These are phyloP conservation scores for Hortiboletus flavorubellus DNA, from an alignment of 768 basidiomycete genomes.

Conservation along the genomic window DNA sequence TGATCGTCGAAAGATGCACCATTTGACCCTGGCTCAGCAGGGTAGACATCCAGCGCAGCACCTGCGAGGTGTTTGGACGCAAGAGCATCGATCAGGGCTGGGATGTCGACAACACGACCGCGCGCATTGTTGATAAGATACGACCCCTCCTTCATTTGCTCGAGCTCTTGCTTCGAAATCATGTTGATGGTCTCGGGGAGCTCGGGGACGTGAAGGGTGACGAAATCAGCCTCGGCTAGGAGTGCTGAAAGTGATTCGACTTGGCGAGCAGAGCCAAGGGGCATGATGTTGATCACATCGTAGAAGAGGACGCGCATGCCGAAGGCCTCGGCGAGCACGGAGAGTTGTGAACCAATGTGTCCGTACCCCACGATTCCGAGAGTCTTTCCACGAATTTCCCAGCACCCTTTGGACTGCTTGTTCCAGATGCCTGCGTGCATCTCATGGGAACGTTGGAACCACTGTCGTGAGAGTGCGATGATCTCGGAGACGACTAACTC, in stretches of 20 bases:
- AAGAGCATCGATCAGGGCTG: slow-evolving; percentile 78
- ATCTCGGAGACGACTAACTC: slow-evolving; percentile 96
- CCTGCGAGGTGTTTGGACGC: slow-evolving; percentile 84
- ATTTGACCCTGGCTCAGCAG: slow-evolving; percentile 88
- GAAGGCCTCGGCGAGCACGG: slow-evolving; percentile 93
- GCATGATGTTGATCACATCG: slow-evolving; percentile 97
- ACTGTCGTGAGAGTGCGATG: slow-evolving; percentile 90
- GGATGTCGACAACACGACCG: slow-evolving; percentile 93
- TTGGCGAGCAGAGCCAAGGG: slow-evolving; percentile 90
- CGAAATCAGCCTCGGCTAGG: slow-evolving; percentile 81
- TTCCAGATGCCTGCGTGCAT: slow-evolving; percentile 93
- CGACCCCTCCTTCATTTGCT: slow-evolving; percentile 90
- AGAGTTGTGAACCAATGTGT: slow-evolving; percentile 96
- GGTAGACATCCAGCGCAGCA: slow-evolving; percentile 93
- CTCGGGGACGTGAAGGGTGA: slow-evolving; percentile 96
- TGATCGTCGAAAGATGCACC: slow-evolving; percentile 87
- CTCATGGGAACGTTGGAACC: slow-evolving; percentile 85
- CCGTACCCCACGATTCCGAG: slow-evolving; percentile 98
- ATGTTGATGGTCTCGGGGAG: slow-evolving; percentile 94
- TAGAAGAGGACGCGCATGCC: slow-evolving; percentile 95
- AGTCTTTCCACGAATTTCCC: slow-evolving; percentile 97
- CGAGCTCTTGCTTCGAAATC: slow-evolving; percentile 74
- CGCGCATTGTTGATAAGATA: slow-evolving; percentile 99
- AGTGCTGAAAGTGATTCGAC: slow-evolving; percentile 75
- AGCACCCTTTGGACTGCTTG: slow-evolving; percentile 97